Percentiles rank a stretch among this genome's conserved stretches.
Conservation (phyloP, 2,329 filamentous ascomycete species). For the Pestalotiopsis sp. region DNA sequence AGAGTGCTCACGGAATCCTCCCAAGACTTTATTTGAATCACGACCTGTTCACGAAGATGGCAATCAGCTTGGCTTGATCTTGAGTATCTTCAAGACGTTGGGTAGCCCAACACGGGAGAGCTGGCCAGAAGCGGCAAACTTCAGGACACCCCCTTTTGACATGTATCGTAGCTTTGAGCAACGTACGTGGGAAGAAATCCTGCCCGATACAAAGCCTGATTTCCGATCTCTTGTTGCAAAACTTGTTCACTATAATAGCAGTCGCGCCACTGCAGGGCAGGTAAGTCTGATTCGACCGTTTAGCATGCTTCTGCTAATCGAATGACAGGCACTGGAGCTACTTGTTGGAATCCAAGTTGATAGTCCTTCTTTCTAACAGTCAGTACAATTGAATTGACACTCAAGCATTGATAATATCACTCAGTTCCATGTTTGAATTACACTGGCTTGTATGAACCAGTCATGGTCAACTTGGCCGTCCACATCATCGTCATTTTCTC, state of each 20-base stretch:
- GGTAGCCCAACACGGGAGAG: slow-evolving; percentile 79
- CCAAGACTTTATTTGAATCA: slow-evolving; percentile 76
- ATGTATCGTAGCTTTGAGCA: slow-evolving; percentile 79
- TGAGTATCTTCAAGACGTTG: slow-evolving; percentile 89
- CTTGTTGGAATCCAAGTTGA: background rate
- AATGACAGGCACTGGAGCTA: background rate
- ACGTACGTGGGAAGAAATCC: slow-evolving; percentile 68
- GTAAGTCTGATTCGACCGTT: slow-evolving; percentile 30
- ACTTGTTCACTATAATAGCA: slow-evolving; percentile 74
- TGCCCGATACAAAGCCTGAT: slow-evolving; percentile 59
- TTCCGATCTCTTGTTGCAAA: slow-evolving; percentile 67
- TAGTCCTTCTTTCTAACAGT: too few relatives aligned
- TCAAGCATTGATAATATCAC: too few relatives aligned
- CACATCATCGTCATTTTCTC: too few relatives aligned
- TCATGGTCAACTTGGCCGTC: too few relatives aligned
- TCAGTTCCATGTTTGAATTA: too few relatives aligned
- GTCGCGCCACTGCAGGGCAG: slow-evolving; percentile 67
- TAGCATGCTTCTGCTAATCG: background rate
- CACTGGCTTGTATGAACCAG: too few relatives aligned
- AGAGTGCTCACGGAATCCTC: slow-evolving; percentile 63
- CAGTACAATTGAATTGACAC: too few relatives aligned
- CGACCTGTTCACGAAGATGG: slow-evolving; percentile 74
- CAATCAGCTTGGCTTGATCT: slow-evolving; percentile 86
- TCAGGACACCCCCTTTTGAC: slow-evolving; percentile 81
- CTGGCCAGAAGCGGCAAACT: slow-evolving; percentile 78